These are phyloP conservation scores for Pulicaria dysenterica DNA, from an alignment of 129 eudicot species.

Conservation along the genomic window DNA sequence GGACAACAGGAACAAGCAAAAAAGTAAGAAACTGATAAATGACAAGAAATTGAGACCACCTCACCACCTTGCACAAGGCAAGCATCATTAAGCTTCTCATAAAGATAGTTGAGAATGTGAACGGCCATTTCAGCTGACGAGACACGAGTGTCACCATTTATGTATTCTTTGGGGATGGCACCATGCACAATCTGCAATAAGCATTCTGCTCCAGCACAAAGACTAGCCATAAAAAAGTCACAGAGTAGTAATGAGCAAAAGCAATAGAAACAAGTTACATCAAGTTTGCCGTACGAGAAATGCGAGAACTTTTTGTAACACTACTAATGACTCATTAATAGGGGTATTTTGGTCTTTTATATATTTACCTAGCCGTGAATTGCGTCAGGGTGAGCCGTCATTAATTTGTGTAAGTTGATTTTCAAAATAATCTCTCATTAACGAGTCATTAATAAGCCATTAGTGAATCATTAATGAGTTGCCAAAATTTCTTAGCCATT, in stretches of 20 bases:
- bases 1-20: neutral
- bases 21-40: neutral
- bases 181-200: conserved; percentile 67
- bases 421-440: too few species aligned
- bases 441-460: too few species aligned
- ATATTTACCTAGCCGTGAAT: too few species aligned
- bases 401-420: too few species aligned
- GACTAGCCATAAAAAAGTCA: conserved; percentile 42
- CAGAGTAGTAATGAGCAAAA: conserved; percentile 39
- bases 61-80: conserved; percentile 92
- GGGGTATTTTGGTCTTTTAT: too few species aligned
- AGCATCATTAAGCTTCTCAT: conserved; percentile 73
- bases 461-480: too few species aligned
- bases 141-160: conserved; percentile 48
- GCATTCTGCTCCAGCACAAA: conserved; percentile 90
- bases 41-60: conserved; percentile 50
- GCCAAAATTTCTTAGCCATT: too few species aligned
- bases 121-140: conserved; percentile 78
- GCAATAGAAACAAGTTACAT: too few species aligned
- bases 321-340: too few species aligned
- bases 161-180: conserved; percentile 66
- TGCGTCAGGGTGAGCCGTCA: too few species aligned
- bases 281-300: too few species aligned
- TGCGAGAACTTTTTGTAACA: too few species aligned
- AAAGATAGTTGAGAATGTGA: conserved; percentile 75